Conservation (phyloP, 106 monocot genomes). For the Acorus calamus region DNA sequence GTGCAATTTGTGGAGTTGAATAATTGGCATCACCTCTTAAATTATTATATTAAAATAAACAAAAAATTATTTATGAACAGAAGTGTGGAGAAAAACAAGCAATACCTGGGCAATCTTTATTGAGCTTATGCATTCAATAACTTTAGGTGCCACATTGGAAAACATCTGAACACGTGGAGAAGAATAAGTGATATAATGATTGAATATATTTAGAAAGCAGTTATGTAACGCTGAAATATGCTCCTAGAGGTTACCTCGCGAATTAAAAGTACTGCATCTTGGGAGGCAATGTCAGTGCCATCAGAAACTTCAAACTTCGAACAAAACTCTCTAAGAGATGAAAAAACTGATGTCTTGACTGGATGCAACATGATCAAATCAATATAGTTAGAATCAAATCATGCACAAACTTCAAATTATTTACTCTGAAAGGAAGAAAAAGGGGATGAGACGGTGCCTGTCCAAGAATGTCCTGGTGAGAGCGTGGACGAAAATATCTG, state of each 20-base stretch:
- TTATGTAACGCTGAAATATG: background rate
- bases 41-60: background rate
- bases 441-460: slow-evolving; percentile 26
- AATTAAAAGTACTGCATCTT: slow-evolving; percentile 23
- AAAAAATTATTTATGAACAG: background rate
- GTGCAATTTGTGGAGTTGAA: no score
- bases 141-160: slow-evolving; percentile 36
- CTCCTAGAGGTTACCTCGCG: slow-evolving; percentile 35
- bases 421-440: background rate
- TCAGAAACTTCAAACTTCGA: slow-evolving; percentile 30
- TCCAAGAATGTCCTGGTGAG: slow-evolving; percentile 62
- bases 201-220: background rate
- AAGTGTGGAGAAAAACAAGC: background rate
- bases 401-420: background rate
- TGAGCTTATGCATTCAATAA: slow-evolving; percentile 52
- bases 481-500: slow-evolving; percentile 39
- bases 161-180: slow-evolving; percentile 35
- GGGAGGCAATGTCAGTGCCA: slow-evolving; percentile 12
- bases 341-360: slow-evolving; percentile 68
- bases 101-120: slow-evolving; percentile 78
- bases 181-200: background rate
- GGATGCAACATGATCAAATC: slow-evolving; percentile 3
- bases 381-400: background rate
- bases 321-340: slow-evolving; percentile 52
- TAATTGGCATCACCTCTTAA: no score